A percentile compares a stretch with the other conserved stretches of the same genome.
These are phyloP conservation scores for Coemansia sp. DNA, from an alignment of 192 early-diverging fungal species.

Conservation along the genomic window DNA sequence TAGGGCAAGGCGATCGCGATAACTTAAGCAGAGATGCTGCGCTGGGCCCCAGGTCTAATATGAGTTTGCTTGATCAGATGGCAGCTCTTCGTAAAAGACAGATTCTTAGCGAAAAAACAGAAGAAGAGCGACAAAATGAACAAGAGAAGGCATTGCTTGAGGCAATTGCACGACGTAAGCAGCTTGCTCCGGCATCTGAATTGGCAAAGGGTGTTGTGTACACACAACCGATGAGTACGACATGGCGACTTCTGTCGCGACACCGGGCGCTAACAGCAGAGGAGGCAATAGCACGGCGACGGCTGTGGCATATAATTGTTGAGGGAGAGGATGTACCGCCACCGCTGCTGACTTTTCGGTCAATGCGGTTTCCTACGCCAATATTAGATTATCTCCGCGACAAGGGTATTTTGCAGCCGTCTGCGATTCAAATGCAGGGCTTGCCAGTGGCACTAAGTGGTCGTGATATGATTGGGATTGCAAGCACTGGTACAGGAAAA, in stretches of 20 bases:
- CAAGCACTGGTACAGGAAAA: constrained; percentile 97
- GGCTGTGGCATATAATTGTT: constrained; percentile 84
- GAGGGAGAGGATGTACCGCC: constrained; percentile 86
- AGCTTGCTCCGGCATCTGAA: constrained; percentile 81
- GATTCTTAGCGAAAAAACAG: constrained; percentile 65
- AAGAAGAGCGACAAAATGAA: constrained; percentile 77
- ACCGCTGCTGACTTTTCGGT: constrained; percentile 76
- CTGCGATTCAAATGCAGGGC: constrained; percentile 98
- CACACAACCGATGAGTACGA: constrained; percentile 79
- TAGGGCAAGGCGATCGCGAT: neutral
- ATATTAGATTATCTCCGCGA: constrained; percentile 75
- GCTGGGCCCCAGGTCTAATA: constrained; percentile 61
- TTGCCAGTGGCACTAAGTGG: constrained; percentile 86
- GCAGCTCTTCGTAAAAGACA: constrained; percentile 70
- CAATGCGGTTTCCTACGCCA: constrained; percentile 82
- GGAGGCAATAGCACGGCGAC: constrained; percentile 60
- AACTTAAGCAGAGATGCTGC: neutral
- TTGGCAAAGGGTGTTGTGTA: constrained; percentile 85
- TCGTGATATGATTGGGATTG: constrained; percentile 97
- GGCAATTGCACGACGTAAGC: constrained; percentile 75
- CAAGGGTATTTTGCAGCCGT: constrained; percentile 84
- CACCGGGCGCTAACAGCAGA: constrained; percentile 61
- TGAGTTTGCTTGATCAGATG: constrained; percentile 83
- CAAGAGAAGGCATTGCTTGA: constrained; percentile 79
- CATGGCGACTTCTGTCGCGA: constrained; percentile 78